phyloP scores from a whole-genome alignment of 1,284 basidiomycete genomes.

The Melampsora abietis-canadensis region DNA sequence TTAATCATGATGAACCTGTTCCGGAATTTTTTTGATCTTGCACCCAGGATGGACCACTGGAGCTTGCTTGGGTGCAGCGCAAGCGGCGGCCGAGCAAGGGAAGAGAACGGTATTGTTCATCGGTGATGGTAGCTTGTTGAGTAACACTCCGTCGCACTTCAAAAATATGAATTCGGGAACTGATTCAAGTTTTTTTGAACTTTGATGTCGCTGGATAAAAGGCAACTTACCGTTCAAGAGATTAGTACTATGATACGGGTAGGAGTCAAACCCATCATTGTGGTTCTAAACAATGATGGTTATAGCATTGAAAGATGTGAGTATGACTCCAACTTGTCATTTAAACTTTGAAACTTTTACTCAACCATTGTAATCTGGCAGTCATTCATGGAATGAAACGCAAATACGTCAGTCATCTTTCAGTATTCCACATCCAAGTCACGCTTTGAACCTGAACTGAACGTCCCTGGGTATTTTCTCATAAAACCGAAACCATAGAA shows the following conservation, averaged over 20 bases:
- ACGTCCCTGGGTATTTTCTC: too few species aligned
- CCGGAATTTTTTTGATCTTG: too few species aligned
- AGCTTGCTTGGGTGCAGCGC: constrained; percentile 64
- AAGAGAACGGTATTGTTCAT: constrained; percentile 75
- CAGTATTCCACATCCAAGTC: too few species aligned
- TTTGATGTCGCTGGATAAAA: constrained; percentile 14
- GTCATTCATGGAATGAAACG: constrained; percentile 9
- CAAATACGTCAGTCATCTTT: background rate
- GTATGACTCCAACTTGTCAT: constrained; percentile 50
- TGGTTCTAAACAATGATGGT: constrained; percentile 83
- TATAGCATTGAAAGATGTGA: constrained; percentile 73
- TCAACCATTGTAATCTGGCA: background rate
- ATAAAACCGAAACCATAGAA: constrained; percentile 49
- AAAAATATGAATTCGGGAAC: background rate
- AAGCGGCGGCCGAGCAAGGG: constrained; percentile 67
- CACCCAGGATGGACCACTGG: constrained; percentile 75
- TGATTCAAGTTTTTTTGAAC: too few species aligned
- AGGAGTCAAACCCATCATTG: constrained; percentile 70
- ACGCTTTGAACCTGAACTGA: too few species aligned
- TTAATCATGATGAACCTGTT: too few species aligned
- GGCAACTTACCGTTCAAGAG: constrained; percentile 59
- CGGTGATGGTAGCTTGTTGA: constrained; percentile 62
- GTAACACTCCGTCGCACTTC: background rate
- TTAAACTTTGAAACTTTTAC: constrained; percentile 62
- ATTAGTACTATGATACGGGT: constrained; percentile 72